Evolutionary conservation across 305 asterid species (phyloP), one percentile per base, ranked within the genome.

Genomic region (Fraxinus xanthoxyloides): DNA sequence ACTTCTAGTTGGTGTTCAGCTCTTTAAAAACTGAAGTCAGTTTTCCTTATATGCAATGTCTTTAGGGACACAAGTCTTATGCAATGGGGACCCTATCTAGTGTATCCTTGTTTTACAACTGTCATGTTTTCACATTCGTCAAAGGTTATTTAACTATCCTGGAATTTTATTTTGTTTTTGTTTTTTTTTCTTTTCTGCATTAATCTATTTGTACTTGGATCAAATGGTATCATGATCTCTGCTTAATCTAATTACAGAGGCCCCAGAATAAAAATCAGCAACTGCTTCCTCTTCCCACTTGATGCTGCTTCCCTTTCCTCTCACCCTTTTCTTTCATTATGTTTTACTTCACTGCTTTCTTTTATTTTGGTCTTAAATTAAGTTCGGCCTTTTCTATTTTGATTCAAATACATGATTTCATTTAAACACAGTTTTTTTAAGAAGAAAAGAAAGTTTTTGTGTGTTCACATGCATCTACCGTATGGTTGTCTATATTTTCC

Each of bases 1-100:
- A n/a, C n/a, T n/a, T n/a, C n/a, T n/a, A n/a, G 13, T 54, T 69
- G 8, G 43, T n/a, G 32, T 34, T 65, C 72, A 75, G 76, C 48
- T 56, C 59, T 17, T 17, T 28, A 19, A 63, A 80, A 43, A 65
- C 73, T 76, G 61, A 78, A 17, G 32, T 46, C 12, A 51, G 17
- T 81, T 78, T 38, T 63, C 51, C 72, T 26, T 24, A 8, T 75
- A 46, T 38, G 36, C 65, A 54, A 80, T 79, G 67, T 79, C 56
- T 10, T 73, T 13, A 38, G 23, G 54, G 28, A 56, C 77, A 56
- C 19, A 79, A 79, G 23, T 34, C 54, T 32, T 59, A 56, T 34
- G 77, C 77, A 3, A 32, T 31, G 77, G 17, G 30, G 63, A 8
- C 23, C 9, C 74, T 24, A 24, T 65, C 46, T 59, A 1, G 51